Evolutionary conservation across 2,329 filamentous ascomycete genomes (phyloP).

Genomic region (Ophiostoma pallidulum): DNA sequence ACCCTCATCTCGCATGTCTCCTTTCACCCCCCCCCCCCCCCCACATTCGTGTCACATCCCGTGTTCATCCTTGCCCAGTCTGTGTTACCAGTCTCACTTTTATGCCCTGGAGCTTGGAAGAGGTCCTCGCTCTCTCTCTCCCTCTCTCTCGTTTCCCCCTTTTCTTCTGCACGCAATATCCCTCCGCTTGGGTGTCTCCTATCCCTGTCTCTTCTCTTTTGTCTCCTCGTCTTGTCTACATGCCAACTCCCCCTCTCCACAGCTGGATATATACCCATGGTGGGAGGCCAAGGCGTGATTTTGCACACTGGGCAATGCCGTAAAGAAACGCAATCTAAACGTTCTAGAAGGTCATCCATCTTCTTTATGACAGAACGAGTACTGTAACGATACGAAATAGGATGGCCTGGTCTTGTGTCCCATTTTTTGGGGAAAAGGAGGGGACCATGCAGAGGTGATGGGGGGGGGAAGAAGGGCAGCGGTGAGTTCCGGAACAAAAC

Average conservation of each 20-base stretch:
- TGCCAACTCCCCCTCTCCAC: not conserved
- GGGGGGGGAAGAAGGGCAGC: not conserved
- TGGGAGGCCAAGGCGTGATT: not conserved
- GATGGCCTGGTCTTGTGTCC: too few species aligned
- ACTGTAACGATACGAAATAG: too few species aligned
- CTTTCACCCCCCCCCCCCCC: not conserved
- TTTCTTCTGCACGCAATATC: too few species aligned
- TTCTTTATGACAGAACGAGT: too few species aligned
- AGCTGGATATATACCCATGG: not conserved
- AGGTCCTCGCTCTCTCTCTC: not conserved
- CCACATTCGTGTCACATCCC: constrained; percentile 8
- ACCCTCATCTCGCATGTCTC: too few species aligned
- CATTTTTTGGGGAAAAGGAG: too few species aligned
- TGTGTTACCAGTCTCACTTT: not conserved
- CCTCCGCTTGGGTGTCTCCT: too few species aligned
- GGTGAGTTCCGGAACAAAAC: too few species aligned
- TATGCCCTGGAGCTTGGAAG: not conserved
- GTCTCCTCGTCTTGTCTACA: too few species aligned
- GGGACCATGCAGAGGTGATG: not conserved
- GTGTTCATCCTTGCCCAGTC: constrained; percentile 6
- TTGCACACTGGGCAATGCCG: constrained; percentile 5
- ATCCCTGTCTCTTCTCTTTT: too few species aligned
- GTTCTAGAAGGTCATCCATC: constrained; percentile 10
- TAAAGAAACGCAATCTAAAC: not conserved
- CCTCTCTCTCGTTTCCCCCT: too few species aligned